A percentile compares a stretch with the other conserved stretches of the same genome.
These are phyloP conservation scores for Pythium graminicola DNA, from an alignment of 352 stramenopile species.

Conservation along the genomic window DNA sequence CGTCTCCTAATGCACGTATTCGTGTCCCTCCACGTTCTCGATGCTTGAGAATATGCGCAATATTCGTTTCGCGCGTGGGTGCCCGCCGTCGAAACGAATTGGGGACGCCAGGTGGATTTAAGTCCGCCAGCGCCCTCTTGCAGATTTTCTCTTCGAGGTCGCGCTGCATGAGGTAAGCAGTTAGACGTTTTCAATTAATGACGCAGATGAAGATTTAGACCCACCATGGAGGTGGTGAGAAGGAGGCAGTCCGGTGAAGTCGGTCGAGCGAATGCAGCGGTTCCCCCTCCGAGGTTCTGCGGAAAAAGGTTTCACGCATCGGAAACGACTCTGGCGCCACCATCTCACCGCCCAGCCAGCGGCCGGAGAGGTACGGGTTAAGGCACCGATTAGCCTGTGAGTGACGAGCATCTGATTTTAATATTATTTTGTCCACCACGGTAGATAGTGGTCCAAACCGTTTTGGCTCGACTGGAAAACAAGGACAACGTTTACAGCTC, in stretches of 20 bases:
- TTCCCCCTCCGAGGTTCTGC: conserved; percentile 4
- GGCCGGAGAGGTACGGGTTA: not conserved
- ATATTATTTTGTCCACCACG: conserved; percentile 6
- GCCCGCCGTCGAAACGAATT: conserved; percentile 67
- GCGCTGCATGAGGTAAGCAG: conserved; percentile 1
- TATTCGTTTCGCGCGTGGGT: conserved; percentile 46
- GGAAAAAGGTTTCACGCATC: conserved; percentile 19
- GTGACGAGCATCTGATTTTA: conserved; percentile 9
- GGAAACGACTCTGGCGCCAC: conserved; percentile 13
- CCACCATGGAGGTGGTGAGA: not conserved
- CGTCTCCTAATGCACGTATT: conserved; percentile 41
- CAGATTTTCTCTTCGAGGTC: conserved; percentile 60
- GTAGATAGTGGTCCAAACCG: not conserved
- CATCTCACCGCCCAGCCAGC: conserved; percentile 2
- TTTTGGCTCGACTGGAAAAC: no score
- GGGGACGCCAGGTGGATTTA: conserved; percentile 65
- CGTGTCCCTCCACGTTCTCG: conserved; percentile 44
- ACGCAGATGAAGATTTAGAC: not conserved
- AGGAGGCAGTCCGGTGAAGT: not conserved
- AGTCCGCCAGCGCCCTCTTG: conserved; percentile 58
- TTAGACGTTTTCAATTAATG: not conserved
- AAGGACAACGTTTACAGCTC: no score
- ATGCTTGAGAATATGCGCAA: conserved; percentile 51
- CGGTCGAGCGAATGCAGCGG: not conserved
- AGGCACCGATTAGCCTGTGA: conserved; percentile 1